Evolutionary conservation across 2,329 filamentous ascomycete species (phyloP), one percentile per base, ranked within the genome.

Genomic region (Apiospora aurea): DNA sequence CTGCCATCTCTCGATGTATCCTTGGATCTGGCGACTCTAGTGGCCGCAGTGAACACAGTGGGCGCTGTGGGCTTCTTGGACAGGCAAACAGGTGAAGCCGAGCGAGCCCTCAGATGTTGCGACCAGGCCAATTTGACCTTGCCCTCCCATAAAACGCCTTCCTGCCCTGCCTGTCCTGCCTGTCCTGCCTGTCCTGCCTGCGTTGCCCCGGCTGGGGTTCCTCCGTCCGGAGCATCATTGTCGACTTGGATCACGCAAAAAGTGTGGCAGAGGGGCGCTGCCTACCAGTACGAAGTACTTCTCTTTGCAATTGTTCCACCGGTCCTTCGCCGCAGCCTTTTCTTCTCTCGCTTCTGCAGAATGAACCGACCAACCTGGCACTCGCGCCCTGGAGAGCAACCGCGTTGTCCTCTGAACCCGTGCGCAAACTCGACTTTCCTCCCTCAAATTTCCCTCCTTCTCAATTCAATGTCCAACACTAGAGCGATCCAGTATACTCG

Each of bases 221-320:
- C 57, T 64, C 57, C 57, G 57, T 38, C 34, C 57, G 57, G 57
- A 64, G 38, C 57, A 64, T 64, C 57, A 64, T 64, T 11, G 8
- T 64, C 57, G 41, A 64, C 34, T 41, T 64, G 18, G 18, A 21
- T 41, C 57, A 61, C 53, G 26, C 53, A 38, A 61, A 38, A 38
- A 11, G 57, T 41, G 57, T 64, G 57, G 34, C 6, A n/a, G n/a
- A 18, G 29, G 57, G 34, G 34, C 34, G 57, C 49, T 51, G 21
- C 34, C 18, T 64, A 21, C 53, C 53, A 21, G 34, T 38, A 53
- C 49, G 4, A 6, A 2, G 53, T 64, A 34, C 8, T 18, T 64
- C 53, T 41, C 18, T 64, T 41, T 61, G 34, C 51, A 26, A 21
- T 61, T 29, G 29, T 61, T n/a, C 34, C 29, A 41, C 53, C 29